A percentile compares a stretch with the other conserved stretches of the same genome.
Conservation (phyloP, 805 yeast species). For the Yarrowia porcina region DNA sequence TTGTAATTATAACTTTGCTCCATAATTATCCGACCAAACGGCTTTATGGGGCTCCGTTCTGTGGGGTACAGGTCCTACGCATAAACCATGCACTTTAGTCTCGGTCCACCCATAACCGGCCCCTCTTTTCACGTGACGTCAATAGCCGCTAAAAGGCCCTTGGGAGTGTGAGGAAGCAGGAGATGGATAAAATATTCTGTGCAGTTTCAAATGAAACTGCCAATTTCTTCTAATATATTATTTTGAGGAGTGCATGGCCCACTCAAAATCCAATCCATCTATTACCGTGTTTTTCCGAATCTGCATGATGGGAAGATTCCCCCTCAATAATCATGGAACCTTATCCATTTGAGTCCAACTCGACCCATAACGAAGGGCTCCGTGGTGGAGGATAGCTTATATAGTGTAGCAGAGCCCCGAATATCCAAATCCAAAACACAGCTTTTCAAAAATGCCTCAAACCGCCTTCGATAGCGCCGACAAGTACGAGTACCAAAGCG, state of each 20-base stretch:
- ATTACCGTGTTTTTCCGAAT: slow-evolving; percentile 18
- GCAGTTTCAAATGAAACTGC: too few species aligned
- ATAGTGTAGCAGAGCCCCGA: background rate
- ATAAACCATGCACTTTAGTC: slow-evolving; percentile 29
- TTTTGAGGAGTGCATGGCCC: too few species aligned
- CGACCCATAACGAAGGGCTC: background rate
- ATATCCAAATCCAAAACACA: background rate
- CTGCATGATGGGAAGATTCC: background rate
- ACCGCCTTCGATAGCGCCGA: slow-evolving; percentile 29
- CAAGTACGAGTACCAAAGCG: slow-evolving; percentile 31
- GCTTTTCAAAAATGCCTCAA: slow-evolving; percentile 21
- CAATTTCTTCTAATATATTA: too few species aligned
- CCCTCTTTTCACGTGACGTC: slow-evolving; percentile 13
- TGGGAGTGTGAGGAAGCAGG: too few species aligned
- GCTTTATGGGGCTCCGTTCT: background rate
- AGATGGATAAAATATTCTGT: too few species aligned
- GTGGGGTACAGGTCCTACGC: background rate
- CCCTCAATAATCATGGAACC: slow-evolving; percentile 7
- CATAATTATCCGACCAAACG: slow-evolving; percentile 1
- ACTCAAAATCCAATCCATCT: background rate
- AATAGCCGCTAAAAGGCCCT: background rate
- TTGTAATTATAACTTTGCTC: background rate
- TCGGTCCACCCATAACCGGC: slow-evolving; percentile 9
- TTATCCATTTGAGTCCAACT: background rate
- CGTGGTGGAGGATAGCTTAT: background rate